Percentiles rank a stretch among this genome's conserved stretches.
Conservation (phyloP, 2,329 filamentous ascomycete genomes). For the Podosphaera xanthii region DNA sequence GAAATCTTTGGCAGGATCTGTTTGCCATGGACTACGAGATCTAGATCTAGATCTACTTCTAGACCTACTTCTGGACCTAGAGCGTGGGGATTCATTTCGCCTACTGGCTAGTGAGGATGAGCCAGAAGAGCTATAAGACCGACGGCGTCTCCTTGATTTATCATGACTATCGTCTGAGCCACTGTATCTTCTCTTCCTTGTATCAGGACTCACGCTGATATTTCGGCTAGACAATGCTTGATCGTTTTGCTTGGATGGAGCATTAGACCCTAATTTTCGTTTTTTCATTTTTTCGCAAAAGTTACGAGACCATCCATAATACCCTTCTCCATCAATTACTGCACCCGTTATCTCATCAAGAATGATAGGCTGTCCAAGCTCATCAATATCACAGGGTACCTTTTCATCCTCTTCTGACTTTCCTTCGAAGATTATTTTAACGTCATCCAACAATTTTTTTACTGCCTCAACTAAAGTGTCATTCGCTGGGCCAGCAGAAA, state of each 20-base stretch:
- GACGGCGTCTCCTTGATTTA: slow-evolving; percentile 7
- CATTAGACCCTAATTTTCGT: slow-evolving; percentile 17
- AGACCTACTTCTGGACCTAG: slow-evolving; percentile 8
- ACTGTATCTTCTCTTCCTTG: slow-evolving; percentile 13
- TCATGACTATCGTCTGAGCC: slow-evolving; percentile 10
- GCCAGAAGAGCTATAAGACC: slow-evolving; percentile 15
- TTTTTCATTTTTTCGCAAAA: slow-evolving; percentile 68
- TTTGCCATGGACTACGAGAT: slow-evolving; percentile 2
- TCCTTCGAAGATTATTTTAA: slow-evolving; percentile 42
- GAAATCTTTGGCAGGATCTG: slow-evolving; percentile 2
- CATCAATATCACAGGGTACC: slow-evolving; percentile 40
- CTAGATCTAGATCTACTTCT: slow-evolving; percentile 3
- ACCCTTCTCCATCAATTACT: slow-evolving; percentile 44
- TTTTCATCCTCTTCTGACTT: slow-evolving; percentile 26
- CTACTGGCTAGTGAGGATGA: slow-evolving; percentile 10
- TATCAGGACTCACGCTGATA: slow-evolving; percentile 11
- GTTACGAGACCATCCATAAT: slow-evolving; percentile 66
- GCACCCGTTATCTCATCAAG: slow-evolving; percentile 40
- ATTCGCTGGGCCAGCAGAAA: slow-evolving; percentile 44
- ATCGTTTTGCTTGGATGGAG: slow-evolving; percentile 3
- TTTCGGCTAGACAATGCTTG: slow-evolving; percentile 6
- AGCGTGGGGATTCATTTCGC: slow-evolving; percentile 4
- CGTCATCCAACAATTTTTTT: slow-evolving; percentile 45
- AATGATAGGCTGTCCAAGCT: slow-evolving; percentile 46
- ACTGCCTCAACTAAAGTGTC: slow-evolving; percentile 42